phyloP scores from a whole-genome alignment of 345 rosid species.

The Cochlearia excelsa region DNA sequence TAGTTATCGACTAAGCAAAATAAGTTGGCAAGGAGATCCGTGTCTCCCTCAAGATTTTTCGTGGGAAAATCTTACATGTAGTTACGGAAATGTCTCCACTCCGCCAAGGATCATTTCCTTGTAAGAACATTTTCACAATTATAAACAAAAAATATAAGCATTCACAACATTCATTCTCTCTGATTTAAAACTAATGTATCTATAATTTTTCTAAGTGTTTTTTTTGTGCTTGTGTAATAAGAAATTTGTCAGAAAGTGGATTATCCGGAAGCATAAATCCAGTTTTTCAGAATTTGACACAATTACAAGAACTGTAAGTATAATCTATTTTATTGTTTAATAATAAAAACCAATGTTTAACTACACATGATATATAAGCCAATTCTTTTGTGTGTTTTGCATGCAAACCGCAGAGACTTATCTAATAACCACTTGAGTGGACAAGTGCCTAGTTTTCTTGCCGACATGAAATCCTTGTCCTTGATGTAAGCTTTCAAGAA shows the following conservation, averaged over 20 bases:
- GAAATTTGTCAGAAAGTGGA: constrained; percentile 37
- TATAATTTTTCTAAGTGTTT: neutral
- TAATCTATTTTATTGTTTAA: neutral
- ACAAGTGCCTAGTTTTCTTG: constrained; percentile 39
- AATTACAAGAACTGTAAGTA: constrained; percentile 41
- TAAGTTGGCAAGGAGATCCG: constrained; percentile 14
- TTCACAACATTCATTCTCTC: too few relatives aligned
- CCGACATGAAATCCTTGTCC: constrained; percentile 30
- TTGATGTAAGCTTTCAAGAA: constrained; percentile 35
- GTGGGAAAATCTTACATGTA: constrained; percentile 45
- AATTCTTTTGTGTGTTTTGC: neutral
- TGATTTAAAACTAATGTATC: too few relatives aligned
- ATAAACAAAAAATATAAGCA: too few relatives aligned
- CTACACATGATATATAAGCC: neutral
- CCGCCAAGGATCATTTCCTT: constrained; percentile 41
- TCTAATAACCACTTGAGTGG: constrained; percentile 46
- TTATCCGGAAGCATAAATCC: constrained; percentile 33
- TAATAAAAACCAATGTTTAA: neutral
- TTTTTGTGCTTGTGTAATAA: neutral
- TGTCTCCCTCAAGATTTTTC: constrained; percentile 29
- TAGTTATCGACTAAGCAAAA: constrained; percentile 44
- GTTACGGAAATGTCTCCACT: constrained; percentile 7
- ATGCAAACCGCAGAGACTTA: constrained; percentile 36
- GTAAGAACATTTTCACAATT: constrained; percentile 33
- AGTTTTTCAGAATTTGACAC: constrained; percentile 30